phyloP scores from a whole-genome alignment of 2,329 filamentous ascomycete genomes.

The Teratosphaeria viscida region DNA sequence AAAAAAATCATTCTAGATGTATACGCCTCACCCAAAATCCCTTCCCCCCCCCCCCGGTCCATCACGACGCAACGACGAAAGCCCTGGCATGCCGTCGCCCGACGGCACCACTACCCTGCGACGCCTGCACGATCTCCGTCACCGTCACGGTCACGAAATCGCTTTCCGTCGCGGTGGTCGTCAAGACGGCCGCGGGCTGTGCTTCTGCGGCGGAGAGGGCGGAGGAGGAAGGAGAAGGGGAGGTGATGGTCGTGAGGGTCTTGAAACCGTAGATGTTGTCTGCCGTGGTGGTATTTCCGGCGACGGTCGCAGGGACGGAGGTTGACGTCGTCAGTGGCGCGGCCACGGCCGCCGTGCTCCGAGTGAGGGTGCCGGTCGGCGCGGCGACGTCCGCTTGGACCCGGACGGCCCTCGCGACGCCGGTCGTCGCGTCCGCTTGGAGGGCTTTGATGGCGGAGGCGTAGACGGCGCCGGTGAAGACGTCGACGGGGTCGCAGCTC shows the following conservation, averaged over 20 bases:
- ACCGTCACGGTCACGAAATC: neutral
- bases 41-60: neutral
- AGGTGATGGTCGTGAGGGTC: neutral
- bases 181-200: neutral
- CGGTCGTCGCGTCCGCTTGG: conserved; percentile 1
- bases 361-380: neutral
- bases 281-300: neutral
- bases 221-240: neutral
- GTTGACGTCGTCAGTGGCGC: neutral
- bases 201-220: neutral
- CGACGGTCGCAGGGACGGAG: neutral
- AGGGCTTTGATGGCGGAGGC: neutral
- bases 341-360: neutral
- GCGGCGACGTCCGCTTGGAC: neutral
- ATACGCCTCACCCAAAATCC: too few species aligned
- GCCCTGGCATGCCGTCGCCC: neutral
- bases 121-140: neutral
- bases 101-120: too few species aligned
- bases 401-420: neutral
- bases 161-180: neutral
- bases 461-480: conserved; percentile 3
- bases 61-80: neutral
- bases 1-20: too few species aligned
- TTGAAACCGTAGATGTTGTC: neutral
- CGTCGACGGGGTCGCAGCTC: conserved; percentile 6